Percentiles rank a stretch among this genome's conserved stretches.
Evolutionary conservation across 805 yeast genomes (phyloP).

Genomic region (Tetrapisispora fleetii): DNA sequence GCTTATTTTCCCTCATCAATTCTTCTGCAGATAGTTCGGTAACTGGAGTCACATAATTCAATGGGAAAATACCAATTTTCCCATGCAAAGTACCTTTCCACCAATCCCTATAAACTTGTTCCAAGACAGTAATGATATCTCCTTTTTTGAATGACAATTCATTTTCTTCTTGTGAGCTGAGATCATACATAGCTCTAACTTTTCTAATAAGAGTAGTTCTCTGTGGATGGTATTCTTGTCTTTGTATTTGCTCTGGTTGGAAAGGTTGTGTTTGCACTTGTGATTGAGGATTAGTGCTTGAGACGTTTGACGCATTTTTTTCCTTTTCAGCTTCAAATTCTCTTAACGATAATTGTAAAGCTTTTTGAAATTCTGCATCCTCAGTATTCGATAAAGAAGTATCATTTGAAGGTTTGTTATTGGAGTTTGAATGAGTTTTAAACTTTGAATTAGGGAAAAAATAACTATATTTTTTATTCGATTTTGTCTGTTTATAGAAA

Average conservation of each 20-base stretch:
- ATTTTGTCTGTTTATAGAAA: conserved; percentile 41
- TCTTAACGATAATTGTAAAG: conserved; percentile 59
- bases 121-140: conserved; percentile 79
- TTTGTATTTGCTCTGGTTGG: not conserved
- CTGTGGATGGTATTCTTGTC: conserved; percentile 3
- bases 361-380: conserved; percentile 77
- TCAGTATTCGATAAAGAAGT: conserved; percentile 39
- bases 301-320: conserved; percentile 31
- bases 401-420: conserved; percentile 40
- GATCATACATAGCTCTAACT: conserved; percentile 80
- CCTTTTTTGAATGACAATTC: conserved; percentile 82
- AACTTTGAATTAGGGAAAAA: conserved; percentile 8
- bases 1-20: conserved; percentile 37
- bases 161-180: conserved; percentile 69
- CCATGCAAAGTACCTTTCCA: conserved; percentile 85
- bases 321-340: conserved; percentile 37
- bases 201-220: conserved; percentile 37
- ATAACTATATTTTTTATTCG: conserved; percentile 30
- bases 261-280: conserved; percentile 3
- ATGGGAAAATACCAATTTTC: conserved; percentile 78
- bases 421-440: not conserved
- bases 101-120: conserved; percentile 88
- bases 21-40: conserved; percentile 58
- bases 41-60: conserved; percentile 79
- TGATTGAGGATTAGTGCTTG: conserved; percentile 1